These are phyloP conservation scores for Oryza brachyantha DNA, from an alignment of 176 grass and related monocot species.

Conservation along the genomic window DNA sequence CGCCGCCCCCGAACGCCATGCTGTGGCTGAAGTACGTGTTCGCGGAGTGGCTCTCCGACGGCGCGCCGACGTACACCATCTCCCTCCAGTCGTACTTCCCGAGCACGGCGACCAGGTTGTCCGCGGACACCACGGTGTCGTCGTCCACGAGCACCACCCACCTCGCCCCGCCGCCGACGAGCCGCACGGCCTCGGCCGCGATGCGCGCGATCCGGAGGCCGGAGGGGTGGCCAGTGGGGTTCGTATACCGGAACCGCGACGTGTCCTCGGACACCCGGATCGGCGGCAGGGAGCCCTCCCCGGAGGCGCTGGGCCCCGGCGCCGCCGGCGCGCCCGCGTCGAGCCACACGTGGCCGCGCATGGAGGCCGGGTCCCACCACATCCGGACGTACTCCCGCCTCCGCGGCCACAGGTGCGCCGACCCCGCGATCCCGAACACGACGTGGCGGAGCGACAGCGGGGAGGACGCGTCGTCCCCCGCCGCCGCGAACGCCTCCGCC, in stretches of 20 bases:
- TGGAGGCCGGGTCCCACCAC: constrained; percentile 76
- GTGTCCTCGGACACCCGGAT: constrained; percentile 94
- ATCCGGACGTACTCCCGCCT: constrained; percentile 74
- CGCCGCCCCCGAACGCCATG: constrained; percentile 93
- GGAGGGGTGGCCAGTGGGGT: constrained; percentile 92
- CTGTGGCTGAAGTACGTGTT: constrained; percentile 97
- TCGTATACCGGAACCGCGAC: constrained; percentile 88
- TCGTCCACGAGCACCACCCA: constrained; percentile 97
- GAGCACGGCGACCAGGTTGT: constrained; percentile 83
- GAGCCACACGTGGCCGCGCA: constrained; percentile 82
- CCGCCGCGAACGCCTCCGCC: constrained; percentile 5
- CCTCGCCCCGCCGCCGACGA: constrained; percentile 46
- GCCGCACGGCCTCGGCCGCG: constrained; percentile 73
- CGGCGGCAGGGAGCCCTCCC: constrained; percentile 44
- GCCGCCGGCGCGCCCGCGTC: constrained; percentile 36
- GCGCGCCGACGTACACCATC: constrained; percentile 86
- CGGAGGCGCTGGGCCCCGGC: constrained; percentile 35
- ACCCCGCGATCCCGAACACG: constrained; percentile 91
- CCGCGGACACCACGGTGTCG: constrained; percentile 73
- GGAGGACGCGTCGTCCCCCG: neutral
- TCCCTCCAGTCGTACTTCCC: constrained; percentile 92
- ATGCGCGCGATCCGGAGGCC: constrained; percentile 94
- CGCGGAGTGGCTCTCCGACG: constrained; percentile 89
- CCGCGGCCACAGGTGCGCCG: constrained; percentile 79
- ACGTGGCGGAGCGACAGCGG: constrained; percentile 61